Evolutionary conservation across 768 basidiomycete species (phyloP).

Genomic region (Pisolithus orientalis): DNA sequence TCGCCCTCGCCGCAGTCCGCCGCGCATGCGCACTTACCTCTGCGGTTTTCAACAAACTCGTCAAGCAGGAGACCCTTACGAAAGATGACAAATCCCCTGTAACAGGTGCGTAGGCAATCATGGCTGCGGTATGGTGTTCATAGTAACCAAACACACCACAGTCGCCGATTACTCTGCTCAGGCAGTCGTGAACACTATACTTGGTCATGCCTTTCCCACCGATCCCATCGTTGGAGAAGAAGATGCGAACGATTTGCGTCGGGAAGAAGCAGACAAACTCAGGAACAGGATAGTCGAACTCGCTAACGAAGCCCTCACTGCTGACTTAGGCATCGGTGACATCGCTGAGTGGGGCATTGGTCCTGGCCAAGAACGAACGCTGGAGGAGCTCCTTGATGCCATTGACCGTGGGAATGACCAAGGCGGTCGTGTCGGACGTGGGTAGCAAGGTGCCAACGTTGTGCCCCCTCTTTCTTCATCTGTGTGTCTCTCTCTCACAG

Average conservation of each 20-base stretch:
- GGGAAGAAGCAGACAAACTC: slow-evolving; percentile 37
- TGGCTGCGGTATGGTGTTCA: too few species aligned
- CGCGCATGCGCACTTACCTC: slow-evolving; percentile 81
- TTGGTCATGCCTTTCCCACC: slow-evolving; percentile 68
- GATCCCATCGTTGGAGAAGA: slow-evolving; percentile 95
- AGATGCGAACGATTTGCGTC: slow-evolving; percentile 74
- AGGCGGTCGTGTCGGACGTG: slow-evolving; percentile 71
- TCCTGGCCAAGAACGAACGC: slow-evolving; percentile 43
- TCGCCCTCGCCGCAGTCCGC: slow-evolving; percentile 83
- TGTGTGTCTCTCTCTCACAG: slow-evolving; percentile 28
- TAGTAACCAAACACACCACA: slow-evolving; percentile 22
- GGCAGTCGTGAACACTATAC: slow-evolving; percentile 81
- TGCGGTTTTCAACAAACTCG: slow-evolving; percentile 79
- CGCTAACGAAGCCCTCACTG: slow-evolving; percentile 71
- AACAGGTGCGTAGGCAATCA: slow-evolving; percentile 47
- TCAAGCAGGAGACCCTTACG: slow-evolving; percentile 78
- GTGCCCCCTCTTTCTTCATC: neutral
- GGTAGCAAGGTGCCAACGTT: slow-evolving; percentile 25
- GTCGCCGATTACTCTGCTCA: slow-evolving; percentile 95
- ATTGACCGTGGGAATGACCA: slow-evolving; percentile 79
- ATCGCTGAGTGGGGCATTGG: slow-evolving; percentile 68
- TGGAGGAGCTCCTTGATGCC: slow-evolving; percentile 65
- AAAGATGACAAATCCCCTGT: slow-evolving; percentile 93
- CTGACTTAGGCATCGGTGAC: slow-evolving; percentile 49
- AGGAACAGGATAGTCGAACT: slow-evolving; percentile 68